These are phyloP conservation scores for Exophiala alcalophila DNA, from an alignment of 2,329 filamentous ascomycete species.

Conservation along the genomic window DNA sequence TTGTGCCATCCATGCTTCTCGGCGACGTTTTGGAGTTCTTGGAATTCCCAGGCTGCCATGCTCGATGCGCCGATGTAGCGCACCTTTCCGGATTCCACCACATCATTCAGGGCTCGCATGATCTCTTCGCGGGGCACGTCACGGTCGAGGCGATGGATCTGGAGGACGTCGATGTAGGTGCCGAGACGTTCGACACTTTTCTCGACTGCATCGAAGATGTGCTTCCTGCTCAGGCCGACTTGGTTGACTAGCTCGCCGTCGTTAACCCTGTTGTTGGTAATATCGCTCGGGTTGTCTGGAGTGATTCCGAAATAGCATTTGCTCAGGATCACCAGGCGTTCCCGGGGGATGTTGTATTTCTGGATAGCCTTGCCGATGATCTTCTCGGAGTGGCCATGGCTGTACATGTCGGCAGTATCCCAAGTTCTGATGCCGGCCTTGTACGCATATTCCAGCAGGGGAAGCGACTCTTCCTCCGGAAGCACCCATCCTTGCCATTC, in stretches of 20 bases:
- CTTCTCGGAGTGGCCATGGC: constrained; percentile 27
- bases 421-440: constrained; percentile 31
- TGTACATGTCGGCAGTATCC: constrained; percentile 37
- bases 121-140: constrained; percentile 47
- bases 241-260: constrained; percentile 39
- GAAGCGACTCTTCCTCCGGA: constrained; percentile 27
- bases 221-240: constrained; percentile 53
- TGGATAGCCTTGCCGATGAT: constrained; percentile 58
- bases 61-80: constrained; percentile 38
- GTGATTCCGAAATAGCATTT: constrained; percentile 50
- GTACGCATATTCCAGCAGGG: constrained; percentile 33
- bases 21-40: constrained; percentile 48
- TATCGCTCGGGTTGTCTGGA: constrained; percentile 31
- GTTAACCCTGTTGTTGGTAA: constrained; percentile 33
- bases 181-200: constrained; percentile 44
- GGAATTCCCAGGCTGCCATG: constrained; percentile 40
- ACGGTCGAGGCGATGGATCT: constrained; percentile 50
- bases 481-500: constrained; percentile 33
- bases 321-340: constrained; percentile 57
- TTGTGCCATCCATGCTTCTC: constrained; percentile 52
- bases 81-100: constrained; percentile 44
- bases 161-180: constrained; percentile 50
- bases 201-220: constrained; percentile 61
- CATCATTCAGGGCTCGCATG: constrained; percentile 46
- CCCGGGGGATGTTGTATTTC: constrained; percentile 55